Conservation (phyloP, 2,329 filamentous ascomycete genomes). For the Trichocomaceae sp. region DNA sequence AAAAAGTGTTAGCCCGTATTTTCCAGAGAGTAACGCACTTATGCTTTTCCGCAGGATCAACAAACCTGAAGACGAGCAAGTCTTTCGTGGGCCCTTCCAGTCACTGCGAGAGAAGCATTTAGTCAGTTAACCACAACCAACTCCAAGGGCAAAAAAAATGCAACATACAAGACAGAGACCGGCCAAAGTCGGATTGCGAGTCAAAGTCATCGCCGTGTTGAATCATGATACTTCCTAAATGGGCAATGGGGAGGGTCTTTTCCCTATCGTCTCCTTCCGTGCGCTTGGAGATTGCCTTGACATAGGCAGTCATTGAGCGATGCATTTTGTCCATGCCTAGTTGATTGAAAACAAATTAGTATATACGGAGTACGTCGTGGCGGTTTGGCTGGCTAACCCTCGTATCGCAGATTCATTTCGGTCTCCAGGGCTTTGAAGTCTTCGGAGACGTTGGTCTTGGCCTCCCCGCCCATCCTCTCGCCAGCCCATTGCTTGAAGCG, state of each 20-base stretch:
- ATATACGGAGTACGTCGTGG: neutral
- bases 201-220: slow-evolving; percentile 89
- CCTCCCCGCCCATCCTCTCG: slow-evolving; percentile 89
- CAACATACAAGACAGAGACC: slow-evolving; percentile 64
- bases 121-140: slow-evolving; percentile 4
- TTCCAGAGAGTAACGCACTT: neutral
- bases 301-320: slow-evolving; percentile 73
- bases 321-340: slow-evolving; percentile 72
- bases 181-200: slow-evolving; percentile 81
- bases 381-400: slow-evolving; percentile 52
- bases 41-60: neutral
- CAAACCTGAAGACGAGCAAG: slow-evolving; percentile 65
- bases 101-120: slow-evolving; percentile 40
- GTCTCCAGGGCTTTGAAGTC: slow-evolving; percentile 85
- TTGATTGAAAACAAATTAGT: neutral
- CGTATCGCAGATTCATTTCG: slow-evolving; percentile 83
- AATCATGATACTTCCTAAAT: slow-evolving; percentile 79
- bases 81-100: slow-evolving; percentile 82
- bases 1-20: neutral
- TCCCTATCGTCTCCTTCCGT: slow-evolving; percentile 82
- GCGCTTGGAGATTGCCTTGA: slow-evolving; percentile 81
- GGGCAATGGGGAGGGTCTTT: slow-evolving; percentile 71
- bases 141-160: neutral
- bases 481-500: slow-evolving; percentile 97
- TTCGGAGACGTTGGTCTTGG: slow-evolving; percentile 78